Base-by-base conservation (phyloP, 495 filamentous ascomycete species). In the Aspergillus conjunctus region DNA sequence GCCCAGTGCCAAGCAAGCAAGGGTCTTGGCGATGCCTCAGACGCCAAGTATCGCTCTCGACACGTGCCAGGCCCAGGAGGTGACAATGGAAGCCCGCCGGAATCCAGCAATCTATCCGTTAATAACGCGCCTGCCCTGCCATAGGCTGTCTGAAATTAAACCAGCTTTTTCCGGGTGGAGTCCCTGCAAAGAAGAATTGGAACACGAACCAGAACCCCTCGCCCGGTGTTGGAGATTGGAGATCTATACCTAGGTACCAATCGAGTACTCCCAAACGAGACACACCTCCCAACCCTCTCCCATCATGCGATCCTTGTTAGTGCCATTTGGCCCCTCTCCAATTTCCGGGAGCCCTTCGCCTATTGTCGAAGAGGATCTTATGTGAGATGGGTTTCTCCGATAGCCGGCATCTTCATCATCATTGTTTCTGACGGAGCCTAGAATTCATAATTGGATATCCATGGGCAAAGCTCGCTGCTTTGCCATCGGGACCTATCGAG, bases 11-110 rank as follows among this genome's bases (percentile, higher is more conserved):
- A 58, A 58, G 56, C 41, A 12, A 41, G 7, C 6, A 17, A 32
- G 1, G 22, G 21, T 30, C 58, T 54, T 60, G 57, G 57, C 49
- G 26, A 43, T 26, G 30, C 11, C 33, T 18, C 7, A 33, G 45
- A 41, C 39, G 48, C 57, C 54, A 56, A 59, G 57, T 30, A 15
- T 41, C 32, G 0, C 21, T 26, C 50, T 31, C 51, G 53, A 59
- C 63, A 66, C 63, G 63, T 66, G 63, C 63, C 31, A 33, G 52
- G 51, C 49, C 52, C 41, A 15, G 15, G 46, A 17, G 21, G 18
- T 26, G 34, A 44, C 53, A 43, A 56, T 56, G 54, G 54, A 21
- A 56, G 22, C 14, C 33, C 39, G 21, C 14, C 14, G 18, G 7
- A 15, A 15, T 46, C 41, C 10, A 21, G 4, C 39, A 56, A 46